Base-by-base conservation (phyloP, 371 early-diverging fungal genomes). In the Conidiobolus incongruus region DNA sequence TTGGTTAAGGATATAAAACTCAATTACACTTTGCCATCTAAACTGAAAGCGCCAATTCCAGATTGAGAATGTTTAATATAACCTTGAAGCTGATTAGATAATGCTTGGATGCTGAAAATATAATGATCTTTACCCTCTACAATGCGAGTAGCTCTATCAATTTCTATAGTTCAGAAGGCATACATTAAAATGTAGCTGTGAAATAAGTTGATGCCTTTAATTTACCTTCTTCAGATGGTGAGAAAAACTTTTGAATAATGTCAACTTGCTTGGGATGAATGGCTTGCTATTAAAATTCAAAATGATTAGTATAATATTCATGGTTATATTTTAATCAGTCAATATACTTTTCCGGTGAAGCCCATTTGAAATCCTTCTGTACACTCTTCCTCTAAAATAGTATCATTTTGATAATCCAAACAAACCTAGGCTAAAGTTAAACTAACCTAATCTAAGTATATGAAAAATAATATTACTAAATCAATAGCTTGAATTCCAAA, bases 221-320 rank as follows among this genome's bases (percentile, higher is more conserved):
- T n/a, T n/a, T 58, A 77, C 78, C 77, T 48, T 65, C 58, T 20
- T 57, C 58, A 22, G 73, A 70, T 8, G 93, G 93, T 43, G 75
- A 51, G 55, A 83, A 92, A 28, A 52, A 50, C 17, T 58, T 51
- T 44, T 90, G 86, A 46, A 92, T 88, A 6, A 63, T 63, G 16
- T 79, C 77, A 16, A 90, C 67, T 52, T 92, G 93, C 5, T 63
- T 65, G 21, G 93, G 91, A 49, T 92, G 91, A 41, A 92, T 85
- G 1, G 86, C 88, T 58, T 88, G 89, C 61, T 50, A 44, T 31
- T 34, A 20, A 35, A 36, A 5, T 37, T 16, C 30, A 46, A 41
- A 19, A 15, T 0, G 30, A 33, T n/a, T 17, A 37, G 7, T 13
- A 31, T n/a, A n/a, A n/a, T n/a, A n/a, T n/a, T n/a, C n/a, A n/a